Conservation (phyloP, 164 flowering plant species). For the Buxus sempervirens region DNA sequence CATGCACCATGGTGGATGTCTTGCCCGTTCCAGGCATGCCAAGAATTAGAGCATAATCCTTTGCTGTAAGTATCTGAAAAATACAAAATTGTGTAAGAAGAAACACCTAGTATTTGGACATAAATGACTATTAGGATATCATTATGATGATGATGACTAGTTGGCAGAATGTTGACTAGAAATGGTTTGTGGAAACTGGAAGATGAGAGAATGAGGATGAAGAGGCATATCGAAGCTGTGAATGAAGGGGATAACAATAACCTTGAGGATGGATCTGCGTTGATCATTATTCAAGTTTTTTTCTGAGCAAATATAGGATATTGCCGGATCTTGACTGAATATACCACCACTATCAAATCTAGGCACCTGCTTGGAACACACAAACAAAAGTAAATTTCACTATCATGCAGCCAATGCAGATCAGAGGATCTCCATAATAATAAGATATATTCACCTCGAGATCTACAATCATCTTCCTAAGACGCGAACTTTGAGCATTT, state of each 20-base stretch:
- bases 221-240: not conserved
- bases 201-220: slow-evolving; percentile 4
- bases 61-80: slow-evolving; percentile 90
- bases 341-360: slow-evolving; percentile 86
- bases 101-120: slow-evolving; percentile 6
- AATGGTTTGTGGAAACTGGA: slow-evolving; percentile 3
- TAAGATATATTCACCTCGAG: slow-evolving; percentile 56
- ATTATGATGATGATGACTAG: too few relatives aligned
- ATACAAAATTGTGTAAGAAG: slow-evolving; percentile 10
- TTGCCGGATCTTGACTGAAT: slow-evolving; percentile 93
- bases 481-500: slow-evolving; percentile 49
- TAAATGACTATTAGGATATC: not conserved
- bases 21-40: slow-evolving; percentile 99
- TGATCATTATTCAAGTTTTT: slow-evolving; percentile 88
- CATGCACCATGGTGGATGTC: slow-evolving; percentile 98
- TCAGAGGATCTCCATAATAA: not conserved
- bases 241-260: slow-evolving; percentile 9
- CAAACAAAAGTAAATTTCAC: not conserved
- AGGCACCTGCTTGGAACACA: slow-evolving; percentile 54
- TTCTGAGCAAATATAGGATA: slow-evolving; percentile 83
- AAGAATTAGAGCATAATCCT: slow-evolving; percentile 86
- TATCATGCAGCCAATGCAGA: not conserved
- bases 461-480: slow-evolving; percentile 84
- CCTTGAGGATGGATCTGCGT: slow-evolving; percentile 87
- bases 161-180: not conserved